Evolutionary conservation across 108 stramenopile species (phyloP), one percentile per base, ranked within the genome.

Genomic region (Fragilaria crotonensis): DNA sequence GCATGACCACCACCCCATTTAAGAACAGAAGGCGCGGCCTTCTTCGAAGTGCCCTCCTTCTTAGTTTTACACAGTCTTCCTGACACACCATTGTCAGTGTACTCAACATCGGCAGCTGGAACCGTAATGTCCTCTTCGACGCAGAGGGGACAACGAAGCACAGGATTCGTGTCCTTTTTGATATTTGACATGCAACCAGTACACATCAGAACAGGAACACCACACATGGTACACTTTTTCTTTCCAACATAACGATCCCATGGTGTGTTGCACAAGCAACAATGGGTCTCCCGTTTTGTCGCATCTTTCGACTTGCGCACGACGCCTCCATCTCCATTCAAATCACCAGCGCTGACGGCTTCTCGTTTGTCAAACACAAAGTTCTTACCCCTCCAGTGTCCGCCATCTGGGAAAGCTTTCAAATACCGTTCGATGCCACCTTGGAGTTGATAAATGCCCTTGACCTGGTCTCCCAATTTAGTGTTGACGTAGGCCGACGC

Each of bases 1-100:
- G 90, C 89, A 67, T 91, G 90, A 17, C 93, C 93, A 17, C 93
- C 93, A 28, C 93, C 93, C 93, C 93, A 95, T 75, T 95, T 95
- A 63, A 91, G 62, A 23, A 95, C 86, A 0, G 85, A 87, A 41
- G 73, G 67, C 14, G 93, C 93, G 9, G 85, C 87, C 52, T 80
- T 84, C 27, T 36, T 30, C 14, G 0, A 32, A 32, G 20, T 32
- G 14, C 31, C 30, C 3, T 3, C 30, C 5, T 1, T 11, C 19
- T 0, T 29, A 9, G 25, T 29, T 33, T 30, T 0, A 44, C 54
- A 49, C n/a, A 29, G 58, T 30, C 60, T 73, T 62, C 62, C 64
- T 47, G 64, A 77, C 25, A 83, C 81, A 9, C 93, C 93, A 70
- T 95, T 95, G 19, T 80, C 79, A 3, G 93, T 95, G 53, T 70